Evolutionary conservation across 2,329 filamentous ascomycete species (phyloP).

Genomic region (Trichoderma hamatum): DNA sequence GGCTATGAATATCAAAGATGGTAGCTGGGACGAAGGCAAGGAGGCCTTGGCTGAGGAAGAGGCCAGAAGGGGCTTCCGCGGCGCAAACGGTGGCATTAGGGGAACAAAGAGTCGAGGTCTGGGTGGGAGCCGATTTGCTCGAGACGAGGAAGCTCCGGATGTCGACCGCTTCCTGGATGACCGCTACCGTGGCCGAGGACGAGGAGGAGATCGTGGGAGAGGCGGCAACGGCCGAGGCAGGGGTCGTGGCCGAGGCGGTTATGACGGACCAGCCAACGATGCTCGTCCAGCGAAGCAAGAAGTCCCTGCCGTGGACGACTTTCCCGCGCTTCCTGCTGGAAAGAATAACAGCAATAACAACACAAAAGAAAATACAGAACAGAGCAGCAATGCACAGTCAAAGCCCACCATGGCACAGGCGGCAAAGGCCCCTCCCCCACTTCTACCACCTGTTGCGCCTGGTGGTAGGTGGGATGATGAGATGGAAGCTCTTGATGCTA

Average conservation of each 20-base stretch:
- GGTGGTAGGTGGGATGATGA: conserved; percentile 61
- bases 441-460: conserved; percentile 35
- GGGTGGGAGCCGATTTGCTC: conserved; percentile 48
- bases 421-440: conserved; percentile 31
- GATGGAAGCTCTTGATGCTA: conserved; percentile 55
- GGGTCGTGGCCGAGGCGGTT: conserved; percentile 40
- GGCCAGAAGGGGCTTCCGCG: conserved; percentile 45
- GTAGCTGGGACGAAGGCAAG: conserved; percentile 64
- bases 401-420: conserved; percentile 39
- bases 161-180: conserved; percentile 45
- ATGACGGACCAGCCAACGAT: conserved; percentile 32
- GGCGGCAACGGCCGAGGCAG: conserved; percentile 40
- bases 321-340: conserved; percentile 41
- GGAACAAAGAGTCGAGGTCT: conserved; percentile 43
- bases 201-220: conserved; percentile 39
- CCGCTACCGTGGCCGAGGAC: conserved; percentile 37
- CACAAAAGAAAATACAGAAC: conserved; percentile 31
- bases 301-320: conserved; percentile 40
- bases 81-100: conserved; percentile 46
- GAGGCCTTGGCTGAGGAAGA: conserved; percentile 48
- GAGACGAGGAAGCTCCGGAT: conserved; percentile 40
- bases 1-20: conserved; percentile 57
- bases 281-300: conserved; percentile 31
- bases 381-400: conserved; percentile 28
- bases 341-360: conserved; percentile 31